Percentiles rank a stretch among this genome's conserved stretches.
These are phyloP conservation scores for Kodamaea anthophila DNA, from an alignment of 1,139 yeast genomes.

Conservation along the genomic window DNA sequence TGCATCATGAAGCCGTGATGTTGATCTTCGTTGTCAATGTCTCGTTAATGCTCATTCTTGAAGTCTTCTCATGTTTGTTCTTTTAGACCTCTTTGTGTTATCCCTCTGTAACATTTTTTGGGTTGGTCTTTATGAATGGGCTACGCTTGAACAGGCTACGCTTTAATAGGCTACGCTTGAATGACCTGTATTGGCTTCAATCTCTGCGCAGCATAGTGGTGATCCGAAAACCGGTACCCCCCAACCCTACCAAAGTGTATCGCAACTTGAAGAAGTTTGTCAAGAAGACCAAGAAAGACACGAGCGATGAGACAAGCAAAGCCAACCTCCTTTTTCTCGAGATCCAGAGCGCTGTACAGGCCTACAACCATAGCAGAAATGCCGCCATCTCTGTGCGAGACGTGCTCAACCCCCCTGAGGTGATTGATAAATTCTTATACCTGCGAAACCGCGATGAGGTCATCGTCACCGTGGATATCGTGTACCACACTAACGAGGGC, in stretches of 20 bases:
- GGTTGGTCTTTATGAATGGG: no score
- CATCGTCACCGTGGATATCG: slow-evolving; percentile 19
- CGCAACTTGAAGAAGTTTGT: slow-evolving; percentile 11
- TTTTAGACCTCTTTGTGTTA: no score
- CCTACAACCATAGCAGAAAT: slow-evolving; percentile 4
- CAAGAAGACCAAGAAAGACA: slow-evolving; percentile 23
- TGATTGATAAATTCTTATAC: slow-evolving; percentile 24
- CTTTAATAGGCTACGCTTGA: no score
- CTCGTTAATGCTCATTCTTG: no score
- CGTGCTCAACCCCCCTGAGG: slow-evolving; percentile 18
- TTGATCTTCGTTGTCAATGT: no score
- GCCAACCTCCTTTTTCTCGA: slow-evolving; percentile 22
- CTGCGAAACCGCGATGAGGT: slow-evolving; percentile 18
- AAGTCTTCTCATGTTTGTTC: no score
- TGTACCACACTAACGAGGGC: slow-evolving; percentile 30
- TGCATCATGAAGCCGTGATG: no score
- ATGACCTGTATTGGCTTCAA: no score
- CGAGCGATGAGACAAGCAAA: slow-evolving; percentile 24
- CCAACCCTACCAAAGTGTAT: slow-evolving; percentile 9
- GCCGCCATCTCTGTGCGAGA: slow-evolving; percentile 12
- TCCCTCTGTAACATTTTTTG: no score
- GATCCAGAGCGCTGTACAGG: slow-evolving; percentile 18
- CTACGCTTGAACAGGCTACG: no score
- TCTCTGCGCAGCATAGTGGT: no score
- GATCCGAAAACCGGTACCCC: neutral